Percentiles rank a stretch among this genome's conserved stretches.
phyloP scores from a whole-genome alignment of 495 filamentous ascomycete genomes.

The Astrothelium subdiscretum region DNA sequence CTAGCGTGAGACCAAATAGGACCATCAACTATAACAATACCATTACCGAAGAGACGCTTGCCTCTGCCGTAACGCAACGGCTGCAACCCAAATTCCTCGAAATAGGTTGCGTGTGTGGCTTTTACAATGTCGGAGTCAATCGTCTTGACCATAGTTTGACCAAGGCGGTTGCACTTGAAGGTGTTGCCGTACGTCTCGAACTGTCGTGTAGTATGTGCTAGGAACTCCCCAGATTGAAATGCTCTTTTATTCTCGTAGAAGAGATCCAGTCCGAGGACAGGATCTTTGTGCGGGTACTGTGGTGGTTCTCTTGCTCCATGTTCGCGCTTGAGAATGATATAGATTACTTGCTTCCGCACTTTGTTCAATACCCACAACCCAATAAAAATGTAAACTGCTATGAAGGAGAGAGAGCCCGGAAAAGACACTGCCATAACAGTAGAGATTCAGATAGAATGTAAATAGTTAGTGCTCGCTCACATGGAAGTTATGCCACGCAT shows the following conservation, averaged over 20 bases:
- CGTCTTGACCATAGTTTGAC: slow-evolving; percentile 32
- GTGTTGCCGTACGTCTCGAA: slow-evolving; percentile 18
- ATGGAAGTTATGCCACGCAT: too few species aligned
- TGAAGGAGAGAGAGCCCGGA: background rate
- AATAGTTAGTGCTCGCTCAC: too few species aligned
- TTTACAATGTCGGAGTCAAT: slow-evolving; percentile 45
- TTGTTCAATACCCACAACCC: background rate
- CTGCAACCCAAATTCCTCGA: background rate
- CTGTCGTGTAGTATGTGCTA: slow-evolving; percentile 10
- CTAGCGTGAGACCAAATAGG: slow-evolving; percentile 49
- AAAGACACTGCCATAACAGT: too few species aligned
- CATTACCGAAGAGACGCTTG: slow-evolving; percentile 15
- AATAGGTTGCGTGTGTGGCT: background rate
- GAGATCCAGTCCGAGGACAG: slow-evolving; percentile 24
- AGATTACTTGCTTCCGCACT: background rate
- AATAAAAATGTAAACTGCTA: background rate
- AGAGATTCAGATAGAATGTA: too few species aligned
- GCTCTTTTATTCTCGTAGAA: slow-evolving; percentile 14
- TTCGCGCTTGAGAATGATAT: background rate
- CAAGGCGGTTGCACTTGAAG: slow-evolving; percentile 9
- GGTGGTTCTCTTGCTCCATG: background rate
- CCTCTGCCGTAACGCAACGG: background rate
- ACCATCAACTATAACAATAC: slow-evolving; percentile 62
- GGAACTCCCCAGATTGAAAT: slow-evolving; percentile 15
- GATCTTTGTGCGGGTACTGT: slow-evolving; percentile 7